phyloP scores from a whole-genome alignment of 1,284 basidiomycete genomes.

The Heterobasidion irregulare region DNA sequence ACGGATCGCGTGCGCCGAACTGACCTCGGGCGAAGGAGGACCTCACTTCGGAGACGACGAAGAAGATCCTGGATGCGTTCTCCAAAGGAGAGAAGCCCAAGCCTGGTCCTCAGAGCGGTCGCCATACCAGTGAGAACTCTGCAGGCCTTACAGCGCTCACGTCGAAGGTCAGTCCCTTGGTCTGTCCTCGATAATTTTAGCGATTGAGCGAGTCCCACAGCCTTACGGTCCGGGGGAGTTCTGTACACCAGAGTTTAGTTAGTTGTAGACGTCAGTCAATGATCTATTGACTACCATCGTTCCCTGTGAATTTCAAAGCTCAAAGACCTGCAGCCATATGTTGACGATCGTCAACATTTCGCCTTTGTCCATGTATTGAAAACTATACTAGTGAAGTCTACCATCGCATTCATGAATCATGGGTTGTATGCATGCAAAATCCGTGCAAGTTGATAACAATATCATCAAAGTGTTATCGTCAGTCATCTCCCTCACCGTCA shows the following conservation, averaged over 20 bases:
- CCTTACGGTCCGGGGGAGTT: conserved; percentile 92
- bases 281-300: no score
- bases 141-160: conserved; percentile 82
- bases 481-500: conserved; percentile 73
- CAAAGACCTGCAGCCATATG: no score
- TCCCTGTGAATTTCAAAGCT: no score
- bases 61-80: conserved; percentile 83
- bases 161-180: conserved; percentile 52
- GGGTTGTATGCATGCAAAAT: no score
- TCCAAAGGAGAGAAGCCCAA: conserved; percentile 82
- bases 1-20: conserved; percentile 5
- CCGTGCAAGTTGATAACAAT: no score
- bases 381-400: no score
- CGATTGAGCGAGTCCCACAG: conserved; percentile 29
- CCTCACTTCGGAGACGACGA: conserved; percentile 86
- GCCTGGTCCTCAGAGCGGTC: conserved; percentile 85
- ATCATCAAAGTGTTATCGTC: conserved; percentile 12
- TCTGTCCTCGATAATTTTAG: conserved; percentile 4
- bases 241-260: conserved; percentile 84
- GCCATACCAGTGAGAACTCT: conserved; percentile 86
- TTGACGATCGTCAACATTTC: no score
- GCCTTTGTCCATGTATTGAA: no score
- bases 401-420: background rate
- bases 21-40: conserved; percentile 66
- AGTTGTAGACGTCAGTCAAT: conserved; percentile 17